These are phyloP conservation scores for Globisporangium megalacanthum DNA, from an alignment of 352 stramenopile species.

Conservation along the genomic window DNA sequence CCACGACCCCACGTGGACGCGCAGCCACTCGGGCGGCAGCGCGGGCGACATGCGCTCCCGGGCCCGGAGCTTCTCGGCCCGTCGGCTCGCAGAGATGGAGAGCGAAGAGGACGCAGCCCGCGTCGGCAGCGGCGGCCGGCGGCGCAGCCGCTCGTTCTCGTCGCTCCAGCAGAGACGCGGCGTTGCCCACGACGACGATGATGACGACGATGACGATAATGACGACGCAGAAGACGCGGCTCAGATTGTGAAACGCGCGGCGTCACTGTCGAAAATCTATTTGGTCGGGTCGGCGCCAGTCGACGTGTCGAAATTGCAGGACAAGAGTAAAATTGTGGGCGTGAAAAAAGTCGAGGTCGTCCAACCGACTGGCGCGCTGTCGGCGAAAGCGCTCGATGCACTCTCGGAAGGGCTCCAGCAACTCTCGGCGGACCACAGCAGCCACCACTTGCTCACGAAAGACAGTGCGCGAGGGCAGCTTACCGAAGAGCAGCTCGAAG, in stretches of 20 bases:
- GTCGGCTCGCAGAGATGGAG: constrained; percentile 27
- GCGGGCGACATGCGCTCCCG: constrained; percentile 19
- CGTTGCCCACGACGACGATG: constrained; percentile 5
- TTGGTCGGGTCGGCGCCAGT: constrained; percentile 74
- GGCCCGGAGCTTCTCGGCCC: constrained; percentile 47
- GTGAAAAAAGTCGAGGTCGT: constrained; percentile 72
- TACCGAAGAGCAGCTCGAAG: constrained; percentile 75
- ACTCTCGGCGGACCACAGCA: constrained; percentile 59
- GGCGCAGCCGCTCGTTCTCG: constrained; percentile 70
- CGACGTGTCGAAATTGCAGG: constrained; percentile 73
- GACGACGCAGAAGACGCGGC: constrained; percentile 27
- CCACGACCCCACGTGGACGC: constrained; percentile 29
- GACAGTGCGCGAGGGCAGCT: constrained; percentile 26
- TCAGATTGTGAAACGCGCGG: constrained; percentile 56
- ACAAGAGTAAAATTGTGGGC: constrained; percentile 69
- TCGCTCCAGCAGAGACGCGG: constrained; percentile 17
- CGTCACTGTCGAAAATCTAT: constrained; percentile 82
- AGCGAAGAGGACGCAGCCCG: constrained; percentile 8
- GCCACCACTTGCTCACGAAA: constrained; percentile 21
- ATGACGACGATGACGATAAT: constrained; percentile 8
- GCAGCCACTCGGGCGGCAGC: constrained; percentile 15
- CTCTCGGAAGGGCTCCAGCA: constrained; percentile 76
- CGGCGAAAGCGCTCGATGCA: constrained; percentile 69
- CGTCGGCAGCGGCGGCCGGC: constrained; percentile 16
- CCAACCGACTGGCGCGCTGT: constrained; percentile 69